Percentiles rank a stretch among this genome's conserved stretches.
phyloP scores from a whole-genome alignment of 163 green algal genomes.

The Chlorella variabilis region DNA sequence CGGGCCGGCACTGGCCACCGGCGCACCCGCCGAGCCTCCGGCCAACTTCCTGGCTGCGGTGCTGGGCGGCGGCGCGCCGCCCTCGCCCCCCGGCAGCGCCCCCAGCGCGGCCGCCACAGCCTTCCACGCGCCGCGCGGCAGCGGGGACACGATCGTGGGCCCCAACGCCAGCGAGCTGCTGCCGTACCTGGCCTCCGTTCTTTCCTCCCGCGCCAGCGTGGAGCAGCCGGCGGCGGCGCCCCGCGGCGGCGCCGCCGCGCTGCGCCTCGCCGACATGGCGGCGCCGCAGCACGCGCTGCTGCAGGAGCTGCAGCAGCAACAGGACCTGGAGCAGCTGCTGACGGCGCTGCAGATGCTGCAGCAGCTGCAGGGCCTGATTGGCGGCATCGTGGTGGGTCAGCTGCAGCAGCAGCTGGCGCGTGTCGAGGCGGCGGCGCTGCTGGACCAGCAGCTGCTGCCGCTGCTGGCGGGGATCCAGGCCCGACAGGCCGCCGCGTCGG shows the following conservation, averaged over 20 bases:
- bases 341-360: conserved; percentile 25
- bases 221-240: not conserved
- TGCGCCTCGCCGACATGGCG: no score
- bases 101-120: not conserved
- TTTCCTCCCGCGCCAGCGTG: not conserved
- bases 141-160: not conserved
- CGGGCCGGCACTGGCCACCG: no score
- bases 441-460: conserved; percentile 22
- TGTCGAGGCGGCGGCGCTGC: not conserved
- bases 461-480: conserved; percentile 14
- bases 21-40: no score
- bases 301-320: not conserved
- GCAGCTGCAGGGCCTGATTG: conserved; percentile 23
- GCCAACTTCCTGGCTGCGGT: no score
- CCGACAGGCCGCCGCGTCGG: not conserved
- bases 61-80: not conserved
- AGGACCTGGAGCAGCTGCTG: conserved; percentile 18
- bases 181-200: not conserved
- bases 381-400: conserved; percentile 4
- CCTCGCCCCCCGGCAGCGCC: not conserved
- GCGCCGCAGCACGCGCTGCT: not conserved
- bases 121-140: not conserved
- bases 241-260: not conserved
- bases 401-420: conserved; percentile 14
- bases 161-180: not conserved